Evolutionary conservation across 78 protist species (phyloP), one percentile per base, ranked within the genome.

Genomic region (Tieghemostelium lacteum): DNA sequence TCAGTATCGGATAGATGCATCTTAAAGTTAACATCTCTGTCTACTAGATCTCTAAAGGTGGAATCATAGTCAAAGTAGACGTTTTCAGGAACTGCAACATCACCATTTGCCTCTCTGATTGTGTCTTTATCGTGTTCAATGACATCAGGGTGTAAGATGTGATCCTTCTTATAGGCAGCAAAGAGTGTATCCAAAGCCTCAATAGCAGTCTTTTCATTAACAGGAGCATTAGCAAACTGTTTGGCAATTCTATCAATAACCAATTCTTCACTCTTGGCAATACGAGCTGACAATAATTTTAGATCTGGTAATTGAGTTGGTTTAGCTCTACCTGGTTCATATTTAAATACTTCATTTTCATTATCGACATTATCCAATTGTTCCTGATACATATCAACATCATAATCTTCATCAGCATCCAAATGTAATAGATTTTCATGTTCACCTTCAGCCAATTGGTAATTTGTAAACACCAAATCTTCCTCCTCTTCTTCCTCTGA

Each of bases 1-100:
- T 80, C 88, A 17, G 88, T 80, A 29, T 80, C 88, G 26, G 64
- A 66, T 16, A 67, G 69, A 24, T 57, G 88, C 76, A 80, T 64
- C 50, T 80, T 80, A n/a, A 80, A 80, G 39, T 61, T 1, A 14
- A 80, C 69, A 40, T 80, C 88, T 52, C 88, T 70, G 29, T 80
- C 88, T 7, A 80, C 88, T 39, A 80, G 39, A 28, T 80, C 88
- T 26, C 69, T 26, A 33, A 66, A 67, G 52, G 66, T 67, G 5
- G 88, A 66, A 24, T 80, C 88, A 42, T 80, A 80, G 34, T 49
- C 58, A 17, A 80, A 66, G 31, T 52, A 36, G 29, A 80, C 62
- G 14, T 49, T 12, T 7, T 70, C 71, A 26, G 88, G 88, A 57
- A 80, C 33, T 1, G 61, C 54, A n/a, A 80, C 76, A 40, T 80